Base-by-base conservation (phyloP, 768 basidiomycete species). In the Boletus subparvulus region DNA sequence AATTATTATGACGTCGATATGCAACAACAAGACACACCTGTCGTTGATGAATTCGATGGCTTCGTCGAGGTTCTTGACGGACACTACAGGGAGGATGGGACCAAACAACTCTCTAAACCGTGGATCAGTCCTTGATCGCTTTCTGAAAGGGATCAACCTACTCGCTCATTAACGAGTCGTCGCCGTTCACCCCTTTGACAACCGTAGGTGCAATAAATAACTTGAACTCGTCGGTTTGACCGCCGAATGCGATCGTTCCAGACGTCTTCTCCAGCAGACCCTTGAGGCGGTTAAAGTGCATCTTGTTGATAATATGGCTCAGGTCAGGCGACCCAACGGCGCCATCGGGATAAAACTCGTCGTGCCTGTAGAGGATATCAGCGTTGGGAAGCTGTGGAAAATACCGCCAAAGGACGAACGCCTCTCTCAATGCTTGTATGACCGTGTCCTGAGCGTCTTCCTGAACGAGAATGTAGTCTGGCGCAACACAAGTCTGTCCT, bases 141-240 rank as follows among this genome's bases (percentile, higher is more conserved):
- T 50, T 14, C 33, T 16, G 17, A 6, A 41, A 56, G 14, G 21
- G 9, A 50, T 44, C 17, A 3, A 77, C 86, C 48, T 62, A 88
- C 89, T 89, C 86, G 66, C 78, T 77, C 88, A 94, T 89, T 58
- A 93, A 70, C 0, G 86, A 79, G 70, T 94, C 92, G 52, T 83
- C 82, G 0, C 59, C 64, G 36, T 74, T 69, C 3, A 92, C 84
- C 56, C 87, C 80, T 37, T 72, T 80, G 14, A 94, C 83, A 33
- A 92, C 67, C 0, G 90, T 92, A 3, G 90, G 88, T 19, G 86
- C 83, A 60, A 93, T 84, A 61, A 80, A 88, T 56, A 81, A 76
- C 40, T 69, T 77, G n/a, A 71, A 75, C 58, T 80, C 80, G 48
- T 90, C 82, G 0, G 78, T 76, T 43, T 81, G 69, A 0, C 90